These are phyloP conservation scores for Myxozyma monticola DNA, from an alignment of 805 yeast genomes.

Conservation along the genomic window DNA sequence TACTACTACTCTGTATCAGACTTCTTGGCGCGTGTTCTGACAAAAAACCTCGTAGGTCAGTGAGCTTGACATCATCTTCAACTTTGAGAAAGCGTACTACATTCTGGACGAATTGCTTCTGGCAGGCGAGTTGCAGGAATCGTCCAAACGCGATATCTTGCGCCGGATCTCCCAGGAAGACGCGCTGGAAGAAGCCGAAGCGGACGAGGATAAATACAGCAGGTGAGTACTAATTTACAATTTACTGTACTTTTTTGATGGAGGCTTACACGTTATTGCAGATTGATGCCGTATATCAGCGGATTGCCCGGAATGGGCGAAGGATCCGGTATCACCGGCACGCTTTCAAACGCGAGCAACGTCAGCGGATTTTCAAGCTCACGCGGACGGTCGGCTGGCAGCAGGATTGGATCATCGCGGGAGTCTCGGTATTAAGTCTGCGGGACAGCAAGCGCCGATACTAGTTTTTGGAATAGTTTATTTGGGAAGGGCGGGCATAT, in stretches of 20 bases:
- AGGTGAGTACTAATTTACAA: too few species aligned
- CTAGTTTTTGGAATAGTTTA: too few species aligned
- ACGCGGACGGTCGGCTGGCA: conserved; percentile 16
- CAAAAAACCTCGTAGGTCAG: conserved; percentile 43
- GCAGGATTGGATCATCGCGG: conserved; percentile 7
- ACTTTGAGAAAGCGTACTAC: conserved; percentile 89
- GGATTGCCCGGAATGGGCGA: too few species aligned
- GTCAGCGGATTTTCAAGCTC: conserved; percentile 13
- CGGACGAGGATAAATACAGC: conserved; percentile 45
- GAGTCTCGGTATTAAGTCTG: not conserved
- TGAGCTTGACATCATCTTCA: conserved; percentile 92
- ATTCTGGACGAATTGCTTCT: conserved; percentile 84
- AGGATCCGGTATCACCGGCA: too few species aligned
- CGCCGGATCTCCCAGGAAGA: conserved; percentile 81
- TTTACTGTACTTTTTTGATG: too few species aligned
- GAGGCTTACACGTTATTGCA: too few species aligned
- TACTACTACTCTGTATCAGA: too few species aligned
- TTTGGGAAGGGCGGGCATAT: too few species aligned
- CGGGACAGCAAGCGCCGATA: too few species aligned
- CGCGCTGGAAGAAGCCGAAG: conserved; percentile 76
- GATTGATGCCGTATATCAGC: too few species aligned
- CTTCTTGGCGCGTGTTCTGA: not conserved
- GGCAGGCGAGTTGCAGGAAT: conserved; percentile 85
- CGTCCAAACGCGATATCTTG: conserved; percentile 75
- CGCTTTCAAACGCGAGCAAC: too few species aligned